phyloP scores from a whole-genome alignment of 2,329 filamentous ascomycete genomes.

The Septoria petroselini region DNA sequence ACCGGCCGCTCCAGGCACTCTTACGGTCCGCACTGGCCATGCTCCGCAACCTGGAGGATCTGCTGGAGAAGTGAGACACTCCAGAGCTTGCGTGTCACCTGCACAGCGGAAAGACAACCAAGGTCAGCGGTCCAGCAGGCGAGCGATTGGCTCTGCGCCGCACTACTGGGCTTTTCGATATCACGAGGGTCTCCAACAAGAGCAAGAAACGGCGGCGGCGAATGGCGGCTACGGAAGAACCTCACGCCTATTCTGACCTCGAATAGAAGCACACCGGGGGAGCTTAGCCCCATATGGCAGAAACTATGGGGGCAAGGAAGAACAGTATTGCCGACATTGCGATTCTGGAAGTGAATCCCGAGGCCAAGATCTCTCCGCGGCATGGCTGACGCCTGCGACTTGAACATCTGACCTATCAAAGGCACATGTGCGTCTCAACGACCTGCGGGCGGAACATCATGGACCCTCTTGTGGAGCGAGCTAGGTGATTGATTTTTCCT shows the following conservation, averaged over 20 bases:
- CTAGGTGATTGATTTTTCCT: conserved; percentile 18
- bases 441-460: conserved; percentile 14
- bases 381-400: conserved; percentile 9
- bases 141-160: too few relatives aligned
- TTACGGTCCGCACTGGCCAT: neutral
- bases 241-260: conserved; percentile 21
- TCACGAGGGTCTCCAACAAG: neutral
- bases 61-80: neutral
- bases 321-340: conserved; percentile 14
- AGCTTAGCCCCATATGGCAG: conserved; percentile 8
- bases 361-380: conserved; percentile 8
- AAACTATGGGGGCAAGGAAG: conserved; percentile 8
- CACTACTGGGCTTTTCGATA: neutral
- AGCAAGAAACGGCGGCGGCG: conserved; percentile 3
- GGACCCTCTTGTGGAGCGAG: conserved; percentile 7
- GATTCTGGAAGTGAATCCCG: conserved; percentile 12
- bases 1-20: neutral
- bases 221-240: conserved; percentile 15
- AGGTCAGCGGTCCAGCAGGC: neutral
- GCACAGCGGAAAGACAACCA: neutral
- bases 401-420: conserved; percentile 9
- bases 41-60: neutral
- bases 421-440: neutral
- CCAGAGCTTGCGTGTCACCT: neutral
- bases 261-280: neutral